Percentiles rank a stretch among this genome's conserved stretches.
phyloP scores from a whole-genome alignment of 179 eudicot genomes.

The Drosera spatulata region DNA sequence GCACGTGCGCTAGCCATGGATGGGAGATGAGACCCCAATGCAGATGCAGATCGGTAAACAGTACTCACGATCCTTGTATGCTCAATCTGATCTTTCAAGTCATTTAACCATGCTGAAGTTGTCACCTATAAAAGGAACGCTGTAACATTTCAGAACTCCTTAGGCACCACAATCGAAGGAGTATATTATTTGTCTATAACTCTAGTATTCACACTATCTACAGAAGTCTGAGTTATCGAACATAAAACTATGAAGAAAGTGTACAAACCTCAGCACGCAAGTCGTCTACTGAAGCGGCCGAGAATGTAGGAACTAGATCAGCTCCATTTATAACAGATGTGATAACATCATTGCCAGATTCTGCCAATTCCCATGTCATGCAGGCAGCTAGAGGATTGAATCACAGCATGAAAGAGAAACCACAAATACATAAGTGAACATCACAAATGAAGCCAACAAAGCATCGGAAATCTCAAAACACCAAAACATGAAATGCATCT shows the following conservation, averaged over 20 bases:
- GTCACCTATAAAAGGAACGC: conserved; percentile 44
- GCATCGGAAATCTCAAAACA: no score
- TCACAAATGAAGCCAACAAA: background rate
- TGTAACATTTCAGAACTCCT: background rate
- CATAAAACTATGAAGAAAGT: no score
- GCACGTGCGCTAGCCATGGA: conserved; percentile 88
- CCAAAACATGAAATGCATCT: no score
- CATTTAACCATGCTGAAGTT: conserved; percentile 98
- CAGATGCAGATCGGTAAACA: conserved; percentile 94
- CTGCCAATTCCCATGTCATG: conserved; percentile 99
- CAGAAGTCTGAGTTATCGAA: no score
- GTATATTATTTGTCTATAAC: no score
- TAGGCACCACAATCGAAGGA: background rate
- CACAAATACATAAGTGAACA: background rate
- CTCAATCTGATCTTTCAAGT: conserved; percentile 91
- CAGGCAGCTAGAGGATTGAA: conserved; percentile 64
- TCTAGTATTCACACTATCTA: no score
- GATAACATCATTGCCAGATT: conserved; percentile 73
- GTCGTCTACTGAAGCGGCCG: conserved; percentile 97
- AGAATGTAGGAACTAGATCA: conserved; percentile 94
- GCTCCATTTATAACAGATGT: conserved; percentile 94
- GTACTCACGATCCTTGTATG: conserved; percentile 93
- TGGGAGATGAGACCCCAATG: conserved; percentile 93
- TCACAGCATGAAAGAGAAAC: background rate
- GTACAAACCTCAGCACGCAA: conserved; percentile 75